Percentiles rank a stretch among this genome's conserved stretches.
These are phyloP conservation scores for Pythium plurisporium DNA, from an alignment of 352 stramenopile genomes.

Conservation along the genomic window DNA sequence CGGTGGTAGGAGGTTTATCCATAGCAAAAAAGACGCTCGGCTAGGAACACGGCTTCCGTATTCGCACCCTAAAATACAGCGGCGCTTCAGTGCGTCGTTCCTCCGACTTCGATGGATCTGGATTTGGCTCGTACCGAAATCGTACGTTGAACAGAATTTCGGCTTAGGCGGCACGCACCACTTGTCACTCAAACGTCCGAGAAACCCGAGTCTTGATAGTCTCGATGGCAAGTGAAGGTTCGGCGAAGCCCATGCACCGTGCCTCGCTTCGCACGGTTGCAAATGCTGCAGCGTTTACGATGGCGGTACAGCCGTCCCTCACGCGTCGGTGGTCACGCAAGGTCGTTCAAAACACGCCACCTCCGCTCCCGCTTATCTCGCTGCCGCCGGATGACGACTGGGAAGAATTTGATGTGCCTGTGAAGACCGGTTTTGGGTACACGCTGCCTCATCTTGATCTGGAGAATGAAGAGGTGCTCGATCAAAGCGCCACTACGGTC, in stretches of 20 bases:
- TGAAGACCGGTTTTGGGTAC: slow-evolving; percentile 57
- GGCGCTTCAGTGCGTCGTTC: neutral
- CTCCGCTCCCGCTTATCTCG: slow-evolving; percentile 59
- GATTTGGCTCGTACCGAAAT: too few species aligned
- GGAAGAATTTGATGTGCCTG: slow-evolving; percentile 60
- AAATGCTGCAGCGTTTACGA: slow-evolving; percentile 11
- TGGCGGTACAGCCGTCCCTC: slow-evolving; percentile 17
- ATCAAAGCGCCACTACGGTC: slow-evolving; percentile 1
- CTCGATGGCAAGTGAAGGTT: slow-evolving; percentile 7
- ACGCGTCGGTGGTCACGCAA: slow-evolving; percentile 44
- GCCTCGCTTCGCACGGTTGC: slow-evolving; percentile 3
- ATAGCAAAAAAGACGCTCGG: too few species aligned
- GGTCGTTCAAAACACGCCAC: slow-evolving; percentile 34
- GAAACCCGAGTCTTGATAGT: neutral
- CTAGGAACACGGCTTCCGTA: too few species aligned
- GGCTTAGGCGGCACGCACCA: neutral
- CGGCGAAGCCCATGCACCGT: neutral
- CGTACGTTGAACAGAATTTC: too few species aligned
- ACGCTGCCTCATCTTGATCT: slow-evolving; percentile 39
- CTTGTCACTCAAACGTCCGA: too few species aligned
- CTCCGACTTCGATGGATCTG: too few species aligned
- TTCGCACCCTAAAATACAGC: neutral
- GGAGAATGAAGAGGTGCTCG: slow-evolving; percentile 31
- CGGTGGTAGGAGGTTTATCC: too few species aligned
- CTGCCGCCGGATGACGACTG: slow-evolving; percentile 60